Percentiles rank a stretch among this genome's conserved stretches.
Evolutionary conservation across 108 stramenopile genomes (phyloP).

Genomic region (Cyclotella atomus): DNA sequence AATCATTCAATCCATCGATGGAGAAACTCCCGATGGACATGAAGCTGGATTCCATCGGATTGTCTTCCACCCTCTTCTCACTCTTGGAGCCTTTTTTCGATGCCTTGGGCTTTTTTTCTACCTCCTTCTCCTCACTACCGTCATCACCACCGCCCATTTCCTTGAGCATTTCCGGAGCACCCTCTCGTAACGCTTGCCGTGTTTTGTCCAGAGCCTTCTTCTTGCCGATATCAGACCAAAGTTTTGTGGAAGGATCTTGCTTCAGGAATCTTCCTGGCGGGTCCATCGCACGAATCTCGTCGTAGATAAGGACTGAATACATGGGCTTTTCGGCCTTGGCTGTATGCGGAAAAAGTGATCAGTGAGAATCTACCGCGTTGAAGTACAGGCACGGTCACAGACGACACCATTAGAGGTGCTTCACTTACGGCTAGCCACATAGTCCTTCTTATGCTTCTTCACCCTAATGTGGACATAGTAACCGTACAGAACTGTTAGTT

Average conservation of each 20-base stretch:
- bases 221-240: slow-evolving; percentile 89
- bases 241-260: slow-evolving; percentile 75
- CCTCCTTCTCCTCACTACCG: background rate
- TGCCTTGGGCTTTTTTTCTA: slow-evolving; percentile 2
- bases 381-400: too few relatives aligned
- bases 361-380: too few relatives aligned
- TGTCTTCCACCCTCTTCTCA: background rate
- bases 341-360: background rate
- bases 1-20: slow-evolving; percentile 6
- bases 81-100: background rate
- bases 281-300: slow-evolving; percentile 68
- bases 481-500: background rate
- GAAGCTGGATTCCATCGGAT: slow-evolving; percentile 10
- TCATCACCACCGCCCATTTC: slow-evolving; percentile 38
- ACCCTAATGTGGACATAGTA: slow-evolving; percentile 36
- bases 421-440: slow-evolving; percentile 69
- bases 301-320: slow-evolving; percentile 74
- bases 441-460: slow-evolving; percentile 74
- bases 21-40: slow-evolving; percentile 20
- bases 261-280: slow-evolving; percentile 89
- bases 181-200: slow-evolving; percentile 84
- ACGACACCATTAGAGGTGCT: background rate
- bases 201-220: slow-evolving; percentile 91
- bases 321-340: slow-evolving; percentile 80
- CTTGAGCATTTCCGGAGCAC: slow-evolving; percentile 79